These are phyloP conservation scores for Trametes villosa DNA, from an alignment of 768 basidiomycete species.

Conservation along the genomic window DNA sequence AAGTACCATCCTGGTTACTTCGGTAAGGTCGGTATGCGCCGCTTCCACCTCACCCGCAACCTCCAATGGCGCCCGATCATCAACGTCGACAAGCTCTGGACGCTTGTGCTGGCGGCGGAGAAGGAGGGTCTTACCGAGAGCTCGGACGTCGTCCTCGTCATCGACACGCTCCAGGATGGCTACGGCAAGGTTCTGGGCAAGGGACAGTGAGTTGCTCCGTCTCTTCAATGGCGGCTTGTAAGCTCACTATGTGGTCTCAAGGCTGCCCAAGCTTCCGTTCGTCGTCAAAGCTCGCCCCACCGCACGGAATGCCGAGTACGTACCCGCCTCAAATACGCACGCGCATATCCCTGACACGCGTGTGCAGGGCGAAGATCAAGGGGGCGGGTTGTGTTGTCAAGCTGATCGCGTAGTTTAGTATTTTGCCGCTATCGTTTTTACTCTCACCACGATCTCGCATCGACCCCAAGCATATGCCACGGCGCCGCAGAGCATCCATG, in stretches of 20 bases:
- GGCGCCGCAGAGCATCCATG: conserved; percentile 34
- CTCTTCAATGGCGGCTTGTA: background rate
- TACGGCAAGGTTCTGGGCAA: conserved; percentile 97
- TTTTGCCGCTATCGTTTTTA: conserved; percentile 32
- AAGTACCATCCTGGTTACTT: conserved; percentile 99
- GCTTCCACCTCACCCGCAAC: conserved; percentile 95
- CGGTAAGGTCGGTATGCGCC: conserved; percentile 99
- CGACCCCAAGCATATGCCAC: conserved; percentile 36
- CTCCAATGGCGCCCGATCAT: conserved; percentile 91
- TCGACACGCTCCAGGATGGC: conserved; percentile 82
- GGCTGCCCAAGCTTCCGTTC: conserved; percentile 89
- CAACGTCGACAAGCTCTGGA: conserved; percentile 99
- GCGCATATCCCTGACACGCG: conserved; percentile 9
- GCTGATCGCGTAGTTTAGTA: conserved; percentile 74
- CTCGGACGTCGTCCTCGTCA: conserved; percentile 90
- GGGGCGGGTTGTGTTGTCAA: conserved; percentile 94
- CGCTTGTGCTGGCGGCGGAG: conserved; percentile 84
- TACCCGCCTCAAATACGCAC: conserved; percentile 20
- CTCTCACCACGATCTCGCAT: conserved; percentile 24
- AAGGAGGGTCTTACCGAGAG: conserved; percentile 73
- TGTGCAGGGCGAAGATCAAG: conserved; percentile 73
- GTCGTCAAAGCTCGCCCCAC: conserved; percentile 99
- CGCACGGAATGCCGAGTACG: conserved; percentile 81
- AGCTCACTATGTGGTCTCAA: conserved; percentile 29
- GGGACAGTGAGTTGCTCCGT: conserved; percentile 64